Evolutionary conservation across 2,329 filamentous ascomycete genomes (phyloP).

Genomic region (Aureobasidium sp.): DNA sequence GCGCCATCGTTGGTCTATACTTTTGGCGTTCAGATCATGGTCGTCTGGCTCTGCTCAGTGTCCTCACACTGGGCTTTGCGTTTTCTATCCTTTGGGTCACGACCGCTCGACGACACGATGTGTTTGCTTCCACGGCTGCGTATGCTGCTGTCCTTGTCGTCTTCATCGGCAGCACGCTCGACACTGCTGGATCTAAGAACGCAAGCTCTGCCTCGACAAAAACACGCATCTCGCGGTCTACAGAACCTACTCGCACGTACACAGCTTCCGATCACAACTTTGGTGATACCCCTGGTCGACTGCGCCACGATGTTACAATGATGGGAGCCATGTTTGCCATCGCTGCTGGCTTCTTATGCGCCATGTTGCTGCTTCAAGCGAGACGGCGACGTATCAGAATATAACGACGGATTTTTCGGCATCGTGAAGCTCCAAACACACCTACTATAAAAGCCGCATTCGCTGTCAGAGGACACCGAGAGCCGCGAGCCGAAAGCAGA

Average conservation of each 20-base stretch:
- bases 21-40: not conserved
- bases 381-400: too few species aligned
- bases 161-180: conserved; percentile 42
- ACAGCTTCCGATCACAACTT: too few species aligned
- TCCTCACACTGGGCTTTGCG: conserved; percentile 5
- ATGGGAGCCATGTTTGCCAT: too few species aligned
- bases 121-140: not conserved
- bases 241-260: not conserved
- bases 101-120: not conserved
- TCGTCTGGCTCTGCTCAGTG: conserved; percentile 2
- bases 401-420: too few species aligned
- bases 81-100: not conserved
- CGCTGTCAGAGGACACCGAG: too few species aligned
- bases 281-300: too few species aligned
- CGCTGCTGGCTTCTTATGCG: too few species aligned
- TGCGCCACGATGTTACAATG: too few species aligned
- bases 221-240: not conserved
- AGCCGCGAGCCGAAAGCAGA: too few species aligned
- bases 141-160: conserved; percentile 47
- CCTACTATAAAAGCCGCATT: too few species aligned
- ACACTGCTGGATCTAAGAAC: not conserved
- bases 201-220: not conserved
- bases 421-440: too few species aligned
- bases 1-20: conserved; percentile 3
- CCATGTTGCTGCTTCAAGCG: too few species aligned